These are phyloP conservation scores for Blastobotrys niveus DNA, from an alignment of 1,139 yeast species.

Conservation along the genomic window DNA sequence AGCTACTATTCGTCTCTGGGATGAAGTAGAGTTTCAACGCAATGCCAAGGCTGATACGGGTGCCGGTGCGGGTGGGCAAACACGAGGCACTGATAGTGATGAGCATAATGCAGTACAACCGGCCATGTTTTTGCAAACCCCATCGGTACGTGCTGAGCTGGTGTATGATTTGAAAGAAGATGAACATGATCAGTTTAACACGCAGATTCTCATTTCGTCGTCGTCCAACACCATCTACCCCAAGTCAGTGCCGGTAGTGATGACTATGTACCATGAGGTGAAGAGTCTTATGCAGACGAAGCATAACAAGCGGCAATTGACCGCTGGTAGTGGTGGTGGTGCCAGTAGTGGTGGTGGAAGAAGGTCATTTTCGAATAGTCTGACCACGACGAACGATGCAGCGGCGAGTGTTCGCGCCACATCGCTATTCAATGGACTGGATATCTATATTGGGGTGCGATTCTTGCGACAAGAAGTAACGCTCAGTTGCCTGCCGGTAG, in stretches of 20 bases:
- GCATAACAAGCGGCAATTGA: background rate
- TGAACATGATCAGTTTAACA: slow-evolving; percentile 42
- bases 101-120: slow-evolving; percentile 30
- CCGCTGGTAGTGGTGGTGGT: background rate
- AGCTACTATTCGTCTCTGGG: slow-evolving; percentile 29
- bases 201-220: slow-evolving; percentile 59
- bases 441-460: slow-evolving; percentile 56
- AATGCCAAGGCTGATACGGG: slow-evolving; percentile 3
- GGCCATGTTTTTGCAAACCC: slow-evolving; percentile 64
- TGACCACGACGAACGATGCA: no score
- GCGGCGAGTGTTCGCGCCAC: no score
- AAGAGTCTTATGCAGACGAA: slow-evolving; percentile 8
- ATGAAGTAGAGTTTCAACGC: slow-evolving; percentile 22
- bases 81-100: background rate
- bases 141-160: slow-evolving; percentile 59
- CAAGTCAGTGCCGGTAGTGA: slow-evolving; percentile 71
- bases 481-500: slow-evolving; percentile 87
- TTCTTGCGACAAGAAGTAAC: slow-evolving; percentile 70
- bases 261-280: slow-evolving; percentile 43
- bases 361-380: no score
- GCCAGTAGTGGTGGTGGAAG: no score
- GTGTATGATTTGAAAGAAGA: slow-evolving; percentile 35
- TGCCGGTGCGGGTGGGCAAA: no score
- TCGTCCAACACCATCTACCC: slow-evolving; percentile 69
- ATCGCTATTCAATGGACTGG: slow-evolving; percentile 41